These are phyloP conservation scores for Claviceps citrina DNA, from an alignment of 2,329 filamentous ascomycete genomes.

Conservation along the genomic window DNA sequence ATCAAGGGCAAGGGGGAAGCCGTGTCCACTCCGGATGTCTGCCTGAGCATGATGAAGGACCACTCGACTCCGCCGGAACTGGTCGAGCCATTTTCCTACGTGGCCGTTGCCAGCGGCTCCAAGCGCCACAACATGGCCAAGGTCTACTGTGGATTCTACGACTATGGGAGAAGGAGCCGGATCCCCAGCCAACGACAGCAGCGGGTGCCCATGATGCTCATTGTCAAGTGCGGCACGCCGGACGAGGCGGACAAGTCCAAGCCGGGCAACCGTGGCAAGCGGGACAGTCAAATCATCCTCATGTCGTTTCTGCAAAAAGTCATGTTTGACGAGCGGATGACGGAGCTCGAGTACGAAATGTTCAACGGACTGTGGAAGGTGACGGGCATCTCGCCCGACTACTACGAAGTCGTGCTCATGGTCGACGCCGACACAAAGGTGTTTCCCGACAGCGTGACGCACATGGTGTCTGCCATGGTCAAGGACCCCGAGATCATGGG, in stretches of 20 bases:
- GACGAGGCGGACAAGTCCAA: slow-evolving; percentile 70
- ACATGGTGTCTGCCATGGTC: slow-evolving; percentile 99
- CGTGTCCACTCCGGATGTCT: slow-evolving; percentile 77
- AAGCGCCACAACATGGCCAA: slow-evolving; percentile 99
- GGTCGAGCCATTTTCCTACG: slow-evolving; percentile 84
- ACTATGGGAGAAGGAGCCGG: slow-evolving; percentile 69
- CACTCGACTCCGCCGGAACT: slow-evolving; percentile 65
- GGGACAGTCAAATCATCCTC: slow-evolving; percentile 95
- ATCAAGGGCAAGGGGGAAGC: slow-evolving; percentile 91
- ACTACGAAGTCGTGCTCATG: slow-evolving; percentile 96
- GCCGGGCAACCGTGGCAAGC: slow-evolving; percentile 93
- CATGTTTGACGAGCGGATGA: slow-evolving; percentile 99
- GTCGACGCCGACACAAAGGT: slow-evolving; percentile 98
- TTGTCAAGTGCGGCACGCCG: slow-evolving; percentile 91
- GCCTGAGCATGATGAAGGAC: slow-evolving; percentile 88
- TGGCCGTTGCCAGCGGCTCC: slow-evolving; percentile 85
- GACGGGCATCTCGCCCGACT: slow-evolving; percentile 94
- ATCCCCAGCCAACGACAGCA: slow-evolving; percentile 82
- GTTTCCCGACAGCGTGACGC: slow-evolving; percentile 92
- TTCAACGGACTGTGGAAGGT: slow-evolving; percentile 99
- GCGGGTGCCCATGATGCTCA: slow-evolving; percentile 90
- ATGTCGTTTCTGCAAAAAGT: slow-evolving; percentile 99
- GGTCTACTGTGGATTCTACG: slow-evolving; percentile 94
- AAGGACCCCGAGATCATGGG: slow-evolving; percentile 99
- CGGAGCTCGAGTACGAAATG: slow-evolving; percentile 97